Percentiles rank a stretch among this genome's conserved stretches.
These are phyloP conservation scores for Stentor roeselii DNA, from an alignment of 73 alveolate genomes.

Conservation along the genomic window DNA sequence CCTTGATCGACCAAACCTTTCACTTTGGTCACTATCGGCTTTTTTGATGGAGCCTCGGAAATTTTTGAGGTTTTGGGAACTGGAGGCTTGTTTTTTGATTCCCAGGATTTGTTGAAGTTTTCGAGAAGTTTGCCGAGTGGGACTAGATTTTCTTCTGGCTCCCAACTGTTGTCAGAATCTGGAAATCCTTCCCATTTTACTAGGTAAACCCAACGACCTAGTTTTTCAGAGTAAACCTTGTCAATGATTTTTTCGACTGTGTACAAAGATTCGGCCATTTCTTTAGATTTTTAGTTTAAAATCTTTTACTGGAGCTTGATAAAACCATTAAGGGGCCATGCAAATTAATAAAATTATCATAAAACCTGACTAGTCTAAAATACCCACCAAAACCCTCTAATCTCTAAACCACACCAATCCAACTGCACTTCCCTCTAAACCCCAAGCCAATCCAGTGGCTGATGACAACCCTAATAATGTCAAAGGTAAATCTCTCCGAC, in stretches of 20 bases:
- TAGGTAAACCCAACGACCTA: slow-evolving; percentile 21
- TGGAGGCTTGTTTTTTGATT: neutral
- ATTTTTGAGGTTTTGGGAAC: neutral
- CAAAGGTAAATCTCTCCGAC: slow-evolving; percentile 13
- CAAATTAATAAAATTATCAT: no score
- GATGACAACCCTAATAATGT: no score
- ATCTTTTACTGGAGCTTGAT: no score
- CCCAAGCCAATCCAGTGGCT: no score
- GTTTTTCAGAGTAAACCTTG: neutral
- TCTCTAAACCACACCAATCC: no score
- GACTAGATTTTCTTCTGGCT: slow-evolving; percentile 41
- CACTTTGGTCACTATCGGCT: neutral
- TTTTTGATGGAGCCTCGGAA: neutral
- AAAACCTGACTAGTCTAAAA: no score
- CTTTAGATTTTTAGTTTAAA: no score
- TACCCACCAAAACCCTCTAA: no score
- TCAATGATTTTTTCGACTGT: neutral
- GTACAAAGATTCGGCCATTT: slow-evolving; percentile 3
- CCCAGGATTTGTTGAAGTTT: neutral
- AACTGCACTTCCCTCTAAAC: no score
- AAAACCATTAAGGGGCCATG: no score
- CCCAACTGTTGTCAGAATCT: slow-evolving; percentile 62
- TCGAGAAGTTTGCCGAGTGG: neutral
- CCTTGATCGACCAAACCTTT: neutral
- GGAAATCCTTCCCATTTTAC: slow-evolving; percentile 72